These are phyloP conservation scores for Diaporthe sp. DNA, from an alignment of 2,329 filamentous ascomycete genomes.

Conservation along the genomic window DNA sequence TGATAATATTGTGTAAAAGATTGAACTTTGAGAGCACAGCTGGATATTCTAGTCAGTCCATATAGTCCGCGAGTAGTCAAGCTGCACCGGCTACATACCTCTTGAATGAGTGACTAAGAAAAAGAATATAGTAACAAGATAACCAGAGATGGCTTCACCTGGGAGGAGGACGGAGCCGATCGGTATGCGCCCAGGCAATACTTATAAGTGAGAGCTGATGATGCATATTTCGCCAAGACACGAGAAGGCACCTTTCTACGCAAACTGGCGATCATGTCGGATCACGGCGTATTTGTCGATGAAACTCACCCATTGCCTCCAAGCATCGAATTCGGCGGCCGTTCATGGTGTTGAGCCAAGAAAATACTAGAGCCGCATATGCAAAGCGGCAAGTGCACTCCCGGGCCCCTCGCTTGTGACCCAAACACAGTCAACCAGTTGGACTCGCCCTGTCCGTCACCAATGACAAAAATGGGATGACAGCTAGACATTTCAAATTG, in stretches of 20 bases:
- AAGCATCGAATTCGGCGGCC: background rate
- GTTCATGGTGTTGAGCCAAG: slow-evolving; percentile 22
- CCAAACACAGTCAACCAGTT: background rate
- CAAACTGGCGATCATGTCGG: background rate
- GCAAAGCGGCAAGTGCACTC: slow-evolving; percentile 2
- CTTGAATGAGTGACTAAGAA: slow-evolving; percentile 26
- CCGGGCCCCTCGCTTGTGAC: background rate
- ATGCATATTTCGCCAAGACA: background rate
- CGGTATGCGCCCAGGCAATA: background rate
- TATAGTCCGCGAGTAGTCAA: background rate
- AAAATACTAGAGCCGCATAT: slow-evolving; percentile 2
- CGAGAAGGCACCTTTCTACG: background rate
- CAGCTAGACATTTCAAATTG: background rate
- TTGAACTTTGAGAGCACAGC: slow-evolving; percentile 25
- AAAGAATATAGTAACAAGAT: background rate
- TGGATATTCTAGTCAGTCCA: slow-evolving; percentile 4
- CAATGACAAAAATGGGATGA: background rate
- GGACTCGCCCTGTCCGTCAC: background rate
- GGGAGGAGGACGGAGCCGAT: background rate
- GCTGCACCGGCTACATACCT: background rate
- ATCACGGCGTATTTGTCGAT: slow-evolving; percentile 26
- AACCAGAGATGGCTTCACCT: background rate
- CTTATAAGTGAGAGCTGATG: slow-evolving; percentile 21
- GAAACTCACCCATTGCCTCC: slow-evolving; percentile 11
- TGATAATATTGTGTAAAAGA: slow-evolving; percentile 18